phyloP scores from a whole-genome alignment of 1,139 yeast species.

The Wickerhamiella pararugosa region DNA sequence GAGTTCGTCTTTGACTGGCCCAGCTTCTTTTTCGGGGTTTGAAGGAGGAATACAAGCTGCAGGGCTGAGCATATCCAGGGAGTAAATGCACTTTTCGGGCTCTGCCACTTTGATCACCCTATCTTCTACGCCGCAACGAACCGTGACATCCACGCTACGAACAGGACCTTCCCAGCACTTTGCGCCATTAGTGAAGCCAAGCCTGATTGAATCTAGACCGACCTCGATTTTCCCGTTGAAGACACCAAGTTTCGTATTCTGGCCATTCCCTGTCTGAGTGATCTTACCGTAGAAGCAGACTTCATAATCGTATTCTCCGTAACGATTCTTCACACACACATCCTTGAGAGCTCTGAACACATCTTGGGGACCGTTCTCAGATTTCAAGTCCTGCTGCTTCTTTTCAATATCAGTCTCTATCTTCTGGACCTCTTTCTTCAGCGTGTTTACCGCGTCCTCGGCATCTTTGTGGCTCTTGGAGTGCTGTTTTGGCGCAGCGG shows the following conservation, averaged over 20 bases:
- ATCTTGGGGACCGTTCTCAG: conserved; percentile 40
- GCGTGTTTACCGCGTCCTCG: conserved; percentile 16
- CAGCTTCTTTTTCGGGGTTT: too few species aligned
- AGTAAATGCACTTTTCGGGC: conserved; percentile 77
- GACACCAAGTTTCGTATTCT: conserved; percentile 39
- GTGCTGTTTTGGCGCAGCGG: conserved; percentile 12
- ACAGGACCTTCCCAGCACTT: conserved; percentile 93
- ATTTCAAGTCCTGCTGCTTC: not conserved
- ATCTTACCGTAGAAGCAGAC: conserved; percentile 44
- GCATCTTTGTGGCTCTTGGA: conserved; percentile 18
- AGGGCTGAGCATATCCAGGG: conserved; percentile 28
- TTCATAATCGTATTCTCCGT: conserved; percentile 61
- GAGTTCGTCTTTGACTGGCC: too few species aligned
- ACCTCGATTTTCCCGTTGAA: conserved; percentile 21
- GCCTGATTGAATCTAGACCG: conserved; percentile 24
- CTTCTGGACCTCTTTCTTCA: conserved; percentile 10
- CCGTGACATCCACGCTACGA: conserved; percentile 49
- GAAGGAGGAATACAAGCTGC: conserved; percentile 11
- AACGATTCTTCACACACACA: conserved; percentile 32
- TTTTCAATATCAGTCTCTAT: conserved; percentile 6
- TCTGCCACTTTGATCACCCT: conserved; percentile 57
- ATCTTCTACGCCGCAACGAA: conserved; percentile 51
- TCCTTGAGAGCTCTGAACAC: conserved; percentile 45
- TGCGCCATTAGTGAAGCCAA: conserved; percentile 50
- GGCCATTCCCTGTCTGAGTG: conserved; percentile 38